Percentiles rank a stretch among this genome's conserved stretches.
Evolutionary conservation across 352 stramenopile genomes (phyloP).

Genomic region (Phytophthora palmivora): DNA sequence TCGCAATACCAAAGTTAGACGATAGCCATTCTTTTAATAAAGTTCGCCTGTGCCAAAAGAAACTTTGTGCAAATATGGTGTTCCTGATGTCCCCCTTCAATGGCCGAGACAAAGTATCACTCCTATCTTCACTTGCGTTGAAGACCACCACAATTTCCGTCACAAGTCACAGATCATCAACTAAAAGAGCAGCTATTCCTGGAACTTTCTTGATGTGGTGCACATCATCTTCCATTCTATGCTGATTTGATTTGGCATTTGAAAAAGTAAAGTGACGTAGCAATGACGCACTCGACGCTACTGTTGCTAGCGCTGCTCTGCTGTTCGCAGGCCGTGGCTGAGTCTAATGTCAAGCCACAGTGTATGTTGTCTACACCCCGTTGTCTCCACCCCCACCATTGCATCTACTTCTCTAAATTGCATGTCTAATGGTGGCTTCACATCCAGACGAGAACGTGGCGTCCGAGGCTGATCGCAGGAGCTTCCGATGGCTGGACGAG

Average conservation of each 20-base stretch:
- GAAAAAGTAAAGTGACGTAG: constrained; percentile 43
- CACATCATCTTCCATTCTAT: constrained; percentile 8
- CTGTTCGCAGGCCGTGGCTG: constrained; percentile 10
- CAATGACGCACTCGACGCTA: constrained; percentile 41
- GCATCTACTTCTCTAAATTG: constrained; percentile 4
- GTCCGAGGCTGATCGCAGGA: constrained; percentile 31
- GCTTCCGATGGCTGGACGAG: constrained; percentile 75
- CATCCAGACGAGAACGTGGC: constrained; percentile 33
- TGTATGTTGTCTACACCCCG: constrained; percentile 12
- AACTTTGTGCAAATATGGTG: no score
- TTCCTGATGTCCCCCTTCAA: no score
- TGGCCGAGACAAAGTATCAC: no score
- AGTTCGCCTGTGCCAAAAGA: no score
- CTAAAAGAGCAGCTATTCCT: constrained; percentile 4
- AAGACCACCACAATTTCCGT: no score
- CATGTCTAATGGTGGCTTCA: constrained; percentile 2
- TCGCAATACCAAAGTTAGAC: no score
- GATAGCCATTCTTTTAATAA: no score
- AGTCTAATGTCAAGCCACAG: neutral
- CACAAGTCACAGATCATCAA: neutral
- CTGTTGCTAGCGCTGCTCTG: constrained; percentile 21
- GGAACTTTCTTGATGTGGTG: constrained; percentile 9
- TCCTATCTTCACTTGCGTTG: no score
- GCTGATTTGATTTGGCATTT: constrained; percentile 48
- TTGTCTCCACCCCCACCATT: neutral